phyloP scores from a whole-genome alignment of 192 early-diverging fungal species.

The Umbelopsis isabellina region DNA sequence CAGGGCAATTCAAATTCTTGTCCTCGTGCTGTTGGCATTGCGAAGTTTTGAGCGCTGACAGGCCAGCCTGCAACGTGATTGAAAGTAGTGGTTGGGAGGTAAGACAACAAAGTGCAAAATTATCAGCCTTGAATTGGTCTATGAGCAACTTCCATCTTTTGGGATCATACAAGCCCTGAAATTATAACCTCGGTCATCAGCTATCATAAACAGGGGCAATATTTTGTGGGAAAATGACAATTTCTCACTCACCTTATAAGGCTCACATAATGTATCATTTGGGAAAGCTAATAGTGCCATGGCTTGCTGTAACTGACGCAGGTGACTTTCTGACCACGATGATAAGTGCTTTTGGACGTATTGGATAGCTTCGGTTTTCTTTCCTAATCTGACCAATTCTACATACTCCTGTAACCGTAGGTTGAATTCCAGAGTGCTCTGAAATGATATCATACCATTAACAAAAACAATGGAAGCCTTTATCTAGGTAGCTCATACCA shows the following conservation, averaged over 20 bases:
- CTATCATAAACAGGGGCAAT: not conserved
- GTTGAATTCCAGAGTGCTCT: slow-evolving; percentile 98
- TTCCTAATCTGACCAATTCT: slow-evolving; percentile 74
- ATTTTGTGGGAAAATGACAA: not conserved
- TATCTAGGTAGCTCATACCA: not conserved
- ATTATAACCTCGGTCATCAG: not conserved
- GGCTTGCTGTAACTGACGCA: slow-evolving; percentile 84
- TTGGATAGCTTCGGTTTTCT: slow-evolving; percentile 72
- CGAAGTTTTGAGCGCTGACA: slow-evolving; percentile 92
- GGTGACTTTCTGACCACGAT: slow-evolving; percentile 74
- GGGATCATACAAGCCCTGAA: slow-evolving; percentile 66
- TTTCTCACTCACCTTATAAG: slow-evolving; percentile 68
- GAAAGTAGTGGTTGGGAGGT: slow-evolving; percentile 84
- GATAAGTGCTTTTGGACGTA: slow-evolving; percentile 88
- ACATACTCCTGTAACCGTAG: slow-evolving; percentile 94
- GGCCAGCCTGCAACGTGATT: slow-evolving; percentile 91
- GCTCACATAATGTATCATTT: slow-evolving; percentile 73
- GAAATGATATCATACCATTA: not conserved
- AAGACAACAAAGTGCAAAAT: slow-evolving; percentile 88
- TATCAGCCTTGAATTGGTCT: slow-evolving; percentile 81
- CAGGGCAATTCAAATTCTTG: slow-evolving; percentile 93
- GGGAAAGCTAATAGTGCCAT: slow-evolving; percentile 89
- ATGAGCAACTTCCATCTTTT: slow-evolving; percentile 81
- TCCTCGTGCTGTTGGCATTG: slow-evolving; percentile 78
- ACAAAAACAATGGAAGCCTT: not conserved